Percentiles rank a stretch among this genome's conserved stretches.
Evolutionary conservation across 768 basidiomycete species (phyloP).

Genomic region (Vishniacozyma victoriae): DNA sequence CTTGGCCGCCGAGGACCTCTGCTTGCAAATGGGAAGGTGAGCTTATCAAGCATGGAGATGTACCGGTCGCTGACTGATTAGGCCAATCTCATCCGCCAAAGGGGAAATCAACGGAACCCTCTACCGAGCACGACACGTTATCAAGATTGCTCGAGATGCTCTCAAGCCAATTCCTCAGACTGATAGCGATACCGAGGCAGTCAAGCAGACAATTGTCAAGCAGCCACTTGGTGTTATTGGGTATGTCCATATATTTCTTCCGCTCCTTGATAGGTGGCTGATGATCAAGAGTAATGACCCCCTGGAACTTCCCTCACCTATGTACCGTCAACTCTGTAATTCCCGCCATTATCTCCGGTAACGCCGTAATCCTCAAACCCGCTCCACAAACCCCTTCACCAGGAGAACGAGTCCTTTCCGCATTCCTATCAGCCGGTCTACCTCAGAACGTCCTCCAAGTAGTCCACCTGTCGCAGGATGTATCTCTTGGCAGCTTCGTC

Average conservation of each 20-base stretch:
- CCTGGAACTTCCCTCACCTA: conserved; percentile 93
- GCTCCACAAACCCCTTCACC: conserved; percentile 91
- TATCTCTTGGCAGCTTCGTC: conserved; percentile 62
- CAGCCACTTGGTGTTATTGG: conserved; percentile 80
- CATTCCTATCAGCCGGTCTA: conserved; percentile 69
- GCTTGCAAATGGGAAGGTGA: conserved; percentile 86
- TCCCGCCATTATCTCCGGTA: conserved; percentile 82
- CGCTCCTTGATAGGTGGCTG: neutral
- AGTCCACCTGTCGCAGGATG: conserved; percentile 28
- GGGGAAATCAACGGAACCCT: conserved; percentile 78
- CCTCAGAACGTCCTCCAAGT: conserved; percentile 60
- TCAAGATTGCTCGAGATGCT: conserved; percentile 69
- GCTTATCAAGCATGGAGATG: conserved; percentile 19
- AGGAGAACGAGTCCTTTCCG: conserved; percentile 69
- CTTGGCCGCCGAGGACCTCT: conserved; percentile 68
- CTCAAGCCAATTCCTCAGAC: conserved; percentile 69
- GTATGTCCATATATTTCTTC: conserved; percentile 8
- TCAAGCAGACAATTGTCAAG: conserved; percentile 75
- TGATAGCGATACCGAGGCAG: conserved; percentile 75
- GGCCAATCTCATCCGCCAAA: conserved; percentile 69
- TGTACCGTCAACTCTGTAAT: conserved; percentile 85
- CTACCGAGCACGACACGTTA: conserved; percentile 75
- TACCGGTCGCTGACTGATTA: conserved; percentile 34
- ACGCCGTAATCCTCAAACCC: conserved; percentile 85
- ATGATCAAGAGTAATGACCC: conserved; percentile 60